These are phyloP conservation scores for Crepidotus variabilis DNA, from an alignment of 768 basidiomycete genomes.

Conservation along the genomic window DNA sequence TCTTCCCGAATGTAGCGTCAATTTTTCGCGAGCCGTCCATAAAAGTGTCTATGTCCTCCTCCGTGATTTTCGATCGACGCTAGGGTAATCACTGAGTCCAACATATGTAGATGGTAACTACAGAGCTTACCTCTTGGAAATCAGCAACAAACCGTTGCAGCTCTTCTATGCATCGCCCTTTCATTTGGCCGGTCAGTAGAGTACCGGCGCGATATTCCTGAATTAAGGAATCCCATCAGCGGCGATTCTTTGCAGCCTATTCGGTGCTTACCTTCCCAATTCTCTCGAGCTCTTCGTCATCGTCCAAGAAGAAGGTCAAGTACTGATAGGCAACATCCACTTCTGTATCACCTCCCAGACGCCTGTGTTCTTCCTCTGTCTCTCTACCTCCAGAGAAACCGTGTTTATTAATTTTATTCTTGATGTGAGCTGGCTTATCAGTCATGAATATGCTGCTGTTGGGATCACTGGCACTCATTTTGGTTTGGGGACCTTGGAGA, in stretches of 20 bases:
- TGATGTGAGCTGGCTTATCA: conserved; percentile 89
- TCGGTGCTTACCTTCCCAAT: conserved; percentile 62
- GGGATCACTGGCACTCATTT: conserved; percentile 96
- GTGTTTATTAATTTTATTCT: conserved; percentile 95
- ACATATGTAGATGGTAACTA: neutral
- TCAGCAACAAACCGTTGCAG: conserved; percentile 79
- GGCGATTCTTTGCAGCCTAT: neutral
- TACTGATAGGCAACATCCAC: conserved; percentile 97
- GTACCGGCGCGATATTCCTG: conserved; percentile 92
- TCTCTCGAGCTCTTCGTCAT: conserved; percentile 81
- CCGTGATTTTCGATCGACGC: conserved; percentile 79
- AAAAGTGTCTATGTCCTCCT: conserved; percentile 68
- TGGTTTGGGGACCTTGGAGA: conserved; percentile 95
- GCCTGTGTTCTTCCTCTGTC: conserved; percentile 92
- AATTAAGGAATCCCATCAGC: conserved; percentile 1
- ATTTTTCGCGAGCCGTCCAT: conserved; percentile 84
- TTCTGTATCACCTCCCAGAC: conserved; percentile 85
- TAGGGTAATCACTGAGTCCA: conserved; percentile 24
- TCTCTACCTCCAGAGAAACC: conserved; percentile 95
- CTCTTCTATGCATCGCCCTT: conserved; percentile 79
- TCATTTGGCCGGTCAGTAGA: conserved; percentile 87
- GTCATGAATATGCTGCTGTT: conserved; percentile 97
- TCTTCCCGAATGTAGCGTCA: neutral
- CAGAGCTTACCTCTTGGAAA: conserved; percentile 69
- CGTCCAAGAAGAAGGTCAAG: conserved; percentile 90